A percentile compares a stretch with the other conserved stretches of the same genome.
phyloP scores from a whole-genome alignment of 495 filamentous ascomycete genomes.

The Schizothecium vesticola region DNA sequence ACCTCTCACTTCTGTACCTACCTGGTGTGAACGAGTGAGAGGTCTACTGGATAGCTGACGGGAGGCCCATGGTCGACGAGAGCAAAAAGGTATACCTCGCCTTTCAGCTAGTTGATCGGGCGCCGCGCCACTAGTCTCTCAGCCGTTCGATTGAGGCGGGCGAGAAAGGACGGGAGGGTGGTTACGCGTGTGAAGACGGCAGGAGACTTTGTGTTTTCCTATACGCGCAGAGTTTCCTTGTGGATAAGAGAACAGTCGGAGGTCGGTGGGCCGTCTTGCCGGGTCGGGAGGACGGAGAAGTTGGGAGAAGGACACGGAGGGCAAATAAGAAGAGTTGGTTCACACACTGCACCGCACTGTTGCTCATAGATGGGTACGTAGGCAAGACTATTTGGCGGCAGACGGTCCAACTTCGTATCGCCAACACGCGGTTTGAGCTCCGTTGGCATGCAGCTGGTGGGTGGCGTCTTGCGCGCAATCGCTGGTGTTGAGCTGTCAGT shows the following conservation, averaged over 20 bases:
- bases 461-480: not conserved
- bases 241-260: not conserved
- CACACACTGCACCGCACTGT: not conserved
- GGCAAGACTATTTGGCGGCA: not conserved
- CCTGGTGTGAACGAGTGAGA: not conserved
- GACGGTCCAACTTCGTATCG: not conserved
- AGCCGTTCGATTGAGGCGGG: not conserved
- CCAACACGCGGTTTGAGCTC: not conserved
- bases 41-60: not conserved
- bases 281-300: not conserved
- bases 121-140: not conserved
- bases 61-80: too few relatives aligned
- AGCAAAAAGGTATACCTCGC: not conserved
- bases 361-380: not conserved
- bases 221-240: not conserved
- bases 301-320: not conserved
- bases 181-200: not conserved
- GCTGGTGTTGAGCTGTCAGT: not conserved
- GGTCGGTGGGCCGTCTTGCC: not conserved
- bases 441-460: not conserved
- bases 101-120: not conserved
- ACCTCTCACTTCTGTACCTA: not conserved
- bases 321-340: not conserved
- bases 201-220: not conserved
- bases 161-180: not conserved